phyloP scores from a whole-genome alignment of 2,329 filamentous ascomycete genomes.

The Hypoxylon sp. region DNA sequence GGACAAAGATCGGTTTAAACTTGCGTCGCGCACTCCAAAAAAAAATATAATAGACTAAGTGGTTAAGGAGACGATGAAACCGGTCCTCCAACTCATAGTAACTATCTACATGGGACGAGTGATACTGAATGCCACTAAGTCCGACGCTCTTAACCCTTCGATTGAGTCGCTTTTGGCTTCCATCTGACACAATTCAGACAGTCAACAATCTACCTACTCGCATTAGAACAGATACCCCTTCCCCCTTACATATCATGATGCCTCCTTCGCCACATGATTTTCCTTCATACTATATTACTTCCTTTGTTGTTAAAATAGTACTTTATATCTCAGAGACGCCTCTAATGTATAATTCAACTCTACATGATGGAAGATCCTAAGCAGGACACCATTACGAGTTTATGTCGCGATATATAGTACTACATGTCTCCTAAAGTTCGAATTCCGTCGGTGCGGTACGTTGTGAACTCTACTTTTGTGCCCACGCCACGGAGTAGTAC shows the following conservation, averaged over 20 bases:
- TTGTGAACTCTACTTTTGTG: slow-evolving; percentile 32
- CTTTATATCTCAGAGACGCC: slow-evolving; percentile 7
- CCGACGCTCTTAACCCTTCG: slow-evolving; percentile 12
- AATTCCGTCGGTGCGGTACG: slow-evolving; percentile 22
- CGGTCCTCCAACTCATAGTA: slow-evolving; percentile 27
- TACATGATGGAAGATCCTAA: slow-evolving; percentile 11
- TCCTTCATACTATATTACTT: slow-evolving; percentile 7
- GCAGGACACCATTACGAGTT: background rate
- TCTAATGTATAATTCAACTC: slow-evolving; percentile 29
- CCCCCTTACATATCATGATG: background rate
- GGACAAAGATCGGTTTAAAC: slow-evolving; percentile 24
- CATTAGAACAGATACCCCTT: background rate
- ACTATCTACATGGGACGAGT: slow-evolving; percentile 22
- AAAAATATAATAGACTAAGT: background rate
- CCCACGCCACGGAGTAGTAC: slow-evolving; percentile 3
- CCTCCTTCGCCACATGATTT: slow-evolving; percentile 6
- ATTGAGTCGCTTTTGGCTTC: slow-evolving; percentile 29
- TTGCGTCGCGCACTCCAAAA: slow-evolving; percentile 14
- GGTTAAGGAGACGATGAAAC: slow-evolving; percentile 19
- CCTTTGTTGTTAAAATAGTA: background rate
- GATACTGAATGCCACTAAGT: slow-evolving; percentile 14
- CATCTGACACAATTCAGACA: slow-evolving; percentile 26
- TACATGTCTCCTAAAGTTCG: slow-evolving; percentile 24
- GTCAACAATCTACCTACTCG: slow-evolving; percentile 1
- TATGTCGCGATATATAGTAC: background rate